These are phyloP conservation scores for Nevesoporus exiguus DNA, from an alignment of 768 basidiomycete genomes.

Conservation along the genomic window DNA sequence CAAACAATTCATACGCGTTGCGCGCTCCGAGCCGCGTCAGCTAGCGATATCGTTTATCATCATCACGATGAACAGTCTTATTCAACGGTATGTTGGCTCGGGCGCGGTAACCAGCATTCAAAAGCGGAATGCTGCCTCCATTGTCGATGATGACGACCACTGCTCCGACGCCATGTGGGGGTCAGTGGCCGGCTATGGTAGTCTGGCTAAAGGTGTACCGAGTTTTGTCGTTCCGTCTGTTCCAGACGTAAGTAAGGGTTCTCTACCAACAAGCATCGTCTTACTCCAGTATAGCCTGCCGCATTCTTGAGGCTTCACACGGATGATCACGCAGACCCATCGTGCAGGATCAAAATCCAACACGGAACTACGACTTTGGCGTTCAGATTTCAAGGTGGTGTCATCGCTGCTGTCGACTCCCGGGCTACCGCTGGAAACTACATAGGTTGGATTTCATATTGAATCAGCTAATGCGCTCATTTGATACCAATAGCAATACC, in stretches of 20 bases:
- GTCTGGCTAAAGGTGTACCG: conserved; percentile 65
- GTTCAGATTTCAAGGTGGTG: conserved; percentile 94
- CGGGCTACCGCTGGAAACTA: conserved; percentile 97
- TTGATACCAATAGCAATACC: neutral
- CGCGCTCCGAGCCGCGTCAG: conserved; percentile 32
- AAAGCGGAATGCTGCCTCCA: conserved; percentile 42
- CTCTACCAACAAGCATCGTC: neutral
- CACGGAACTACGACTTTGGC: conserved; percentile 98
- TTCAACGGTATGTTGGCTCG: conserved; percentile 61
- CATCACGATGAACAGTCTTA: conserved; percentile 67
- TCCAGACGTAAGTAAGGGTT: conserved; percentile 58
- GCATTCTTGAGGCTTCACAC: conserved; percentile 91
- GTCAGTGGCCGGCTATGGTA: conserved; percentile 79
- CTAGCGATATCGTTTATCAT: conserved; percentile 9
- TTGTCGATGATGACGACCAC: conserved; percentile 59
- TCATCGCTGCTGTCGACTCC: conserved; percentile 99
- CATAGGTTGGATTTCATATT: conserved; percentile 61
- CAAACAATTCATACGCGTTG: conserved; percentile 27
- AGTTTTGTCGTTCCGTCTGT: conserved; percentile 70
- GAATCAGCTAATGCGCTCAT: neutral
- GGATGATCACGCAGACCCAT: conserved; percentile 91
- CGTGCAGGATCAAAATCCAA: conserved; percentile 95
- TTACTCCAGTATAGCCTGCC: conserved; percentile 59
- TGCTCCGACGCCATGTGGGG: conserved; percentile 75
- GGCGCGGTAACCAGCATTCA: conserved; percentile 47